Base-by-base conservation (phyloP, 441 rosid genomes). In the Lepidium campestre region DNA sequence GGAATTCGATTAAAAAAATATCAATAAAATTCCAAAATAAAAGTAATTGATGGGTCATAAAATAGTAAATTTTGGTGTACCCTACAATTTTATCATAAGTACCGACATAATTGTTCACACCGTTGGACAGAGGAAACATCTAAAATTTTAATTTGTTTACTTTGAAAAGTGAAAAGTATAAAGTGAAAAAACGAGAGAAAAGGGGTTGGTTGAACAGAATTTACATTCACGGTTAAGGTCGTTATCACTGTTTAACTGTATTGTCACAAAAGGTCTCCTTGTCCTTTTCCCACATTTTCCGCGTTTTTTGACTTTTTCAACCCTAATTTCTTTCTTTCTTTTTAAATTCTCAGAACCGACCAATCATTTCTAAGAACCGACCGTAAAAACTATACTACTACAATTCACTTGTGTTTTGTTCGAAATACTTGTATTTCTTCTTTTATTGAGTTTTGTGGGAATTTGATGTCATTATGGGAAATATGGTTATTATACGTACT, bases 161-260 rank as follows among this genome's bases (percentile, higher is more conserved):
- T 42, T 45, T 35, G 4, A 48, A 46, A 71, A 46, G 58, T 27
- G 1, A 36, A 35, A 69, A 31, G 19, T 12, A 45, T 8, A 17
- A 20, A 58, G 29, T 25, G 29, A 35, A 62, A 35, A 32, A 7
- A 62, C 20, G 19, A 32, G 56, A 47, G 15, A 62, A 13, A 27
- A 14, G 52, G 34, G n/a, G n/a, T n/a, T n/a, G n/a, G 36, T 46
- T 45, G 65, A 63, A 71, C 52, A 63, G 39, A 57, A 22, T 37
- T 37, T 44, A 54, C 36, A 53, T 37, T 56, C 75, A 71, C 69
- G 44, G 64, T 71, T 62, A 62, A 62, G 41, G 64, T 62, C 64
- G 69, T 71, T 71, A 71, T 46, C 64, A 71, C 58, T 62, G 64
- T 62, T 62, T 71, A 71, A 62, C 75, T 63, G 75, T 62, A 36